Evolutionary conservation across 805 yeast genomes (phyloP).

Genomic region (Debaryomyces hansenii): DNA sequence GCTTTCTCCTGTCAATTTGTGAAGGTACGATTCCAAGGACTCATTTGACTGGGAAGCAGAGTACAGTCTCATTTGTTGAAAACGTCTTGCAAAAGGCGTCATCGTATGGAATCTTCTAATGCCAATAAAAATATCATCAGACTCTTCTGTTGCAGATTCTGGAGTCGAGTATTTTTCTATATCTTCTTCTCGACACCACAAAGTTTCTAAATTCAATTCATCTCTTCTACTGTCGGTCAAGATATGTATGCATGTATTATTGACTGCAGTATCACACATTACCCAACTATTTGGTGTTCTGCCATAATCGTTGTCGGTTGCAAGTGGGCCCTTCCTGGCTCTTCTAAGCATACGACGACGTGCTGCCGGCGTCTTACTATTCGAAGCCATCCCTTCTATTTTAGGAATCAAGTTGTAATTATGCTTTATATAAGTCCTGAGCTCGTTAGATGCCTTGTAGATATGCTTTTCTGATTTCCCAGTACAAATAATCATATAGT

Average conservation of each 20-base stretch:
- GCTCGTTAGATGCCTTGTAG: constrained; percentile 62
- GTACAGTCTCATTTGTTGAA: background rate
- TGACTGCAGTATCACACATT: constrained; percentile 66
- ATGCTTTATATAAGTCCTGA: constrained; percentile 60
- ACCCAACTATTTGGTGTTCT: constrained; percentile 74
- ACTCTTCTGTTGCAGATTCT: constrained; percentile 12
- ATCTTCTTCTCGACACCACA: constrained; percentile 57
- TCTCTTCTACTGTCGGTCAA: constrained; percentile 68
- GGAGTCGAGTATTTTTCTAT: constrained; percentile 20
- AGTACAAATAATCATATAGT: constrained; percentile 57
- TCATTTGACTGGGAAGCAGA: background rate
- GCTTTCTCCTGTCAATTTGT: background rate
- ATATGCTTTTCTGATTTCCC: constrained; percentile 80
- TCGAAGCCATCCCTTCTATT: constrained; percentile 71
- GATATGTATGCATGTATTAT: constrained; percentile 68
- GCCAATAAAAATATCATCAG: constrained; percentile 45
- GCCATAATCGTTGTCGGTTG: constrained; percentile 59
- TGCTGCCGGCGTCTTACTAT: constrained; percentile 44
- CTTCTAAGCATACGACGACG: constrained; percentile 46
- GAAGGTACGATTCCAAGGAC: background rate
- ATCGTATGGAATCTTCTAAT: constrained; percentile 46
- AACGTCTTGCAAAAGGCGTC: constrained; percentile 8
- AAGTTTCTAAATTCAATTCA: constrained; percentile 66
- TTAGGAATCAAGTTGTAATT: constrained; percentile 38
- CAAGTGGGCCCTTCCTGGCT: constrained; percentile 53